A percentile compares a stretch with the other conserved stretches of the same genome.
Conservation (phyloP, 176 grass and related monocot species). For the Cenchrus americanus region DNA sequence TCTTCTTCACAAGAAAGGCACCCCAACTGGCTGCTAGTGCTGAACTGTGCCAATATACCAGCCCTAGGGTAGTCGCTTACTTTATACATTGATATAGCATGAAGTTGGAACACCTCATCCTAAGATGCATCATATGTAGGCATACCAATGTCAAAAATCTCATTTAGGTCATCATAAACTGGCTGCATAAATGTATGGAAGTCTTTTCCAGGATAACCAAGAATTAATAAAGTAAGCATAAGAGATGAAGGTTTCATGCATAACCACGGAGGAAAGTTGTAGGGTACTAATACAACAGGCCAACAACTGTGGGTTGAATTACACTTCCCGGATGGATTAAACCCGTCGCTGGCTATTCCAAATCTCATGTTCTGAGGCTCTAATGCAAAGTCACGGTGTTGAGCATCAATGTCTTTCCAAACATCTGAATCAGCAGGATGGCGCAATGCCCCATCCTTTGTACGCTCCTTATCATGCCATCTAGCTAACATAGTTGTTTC, state of each 20-base stretch:
- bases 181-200: slow-evolving; percentile 27
- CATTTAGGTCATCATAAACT: slow-evolving; percentile 18
- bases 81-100: background rate
- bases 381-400: background rate
- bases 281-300: slow-evolving; percentile 23
- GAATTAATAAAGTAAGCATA: slow-evolving; percentile 21
- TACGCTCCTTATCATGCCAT: slow-evolving; percentile 20
- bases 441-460: background rate
- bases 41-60: background rate
- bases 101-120: slow-evolving; percentile 29
- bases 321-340: slow-evolving; percentile 12
- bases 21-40: background rate
- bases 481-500: background rate
- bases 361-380: slow-evolving; percentile 5
- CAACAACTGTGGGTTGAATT: slow-evolving; percentile 4
- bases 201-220: background rate
- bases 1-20: background rate
- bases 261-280: slow-evolving; percentile 27
- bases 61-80: background rate
- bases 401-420: background rate
- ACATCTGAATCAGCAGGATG: slow-evolving; percentile 3
- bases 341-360: slow-evolving; percentile 12
- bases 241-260: slow-evolving; percentile 32
- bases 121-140: slow-evolving; percentile 31
- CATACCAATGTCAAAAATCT: slow-evolving; percentile 1